Base-by-base conservation (phyloP, 495 filamentous ascomycete species). In the Hyaloscypha bicolor region DNA sequence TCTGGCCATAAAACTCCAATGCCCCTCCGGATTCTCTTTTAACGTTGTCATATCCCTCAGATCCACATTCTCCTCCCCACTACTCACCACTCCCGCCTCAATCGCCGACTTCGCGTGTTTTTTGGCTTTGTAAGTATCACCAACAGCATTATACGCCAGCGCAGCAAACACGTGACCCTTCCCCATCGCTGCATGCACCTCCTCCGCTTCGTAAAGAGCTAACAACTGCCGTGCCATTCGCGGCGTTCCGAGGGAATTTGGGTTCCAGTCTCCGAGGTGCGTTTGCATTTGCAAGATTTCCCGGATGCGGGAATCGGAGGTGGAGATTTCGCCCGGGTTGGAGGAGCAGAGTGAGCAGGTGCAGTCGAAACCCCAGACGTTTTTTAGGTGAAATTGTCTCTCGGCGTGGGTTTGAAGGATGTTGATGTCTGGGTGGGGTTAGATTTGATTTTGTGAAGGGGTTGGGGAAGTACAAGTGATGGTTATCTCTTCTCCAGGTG, bases 1-100 rank as follows among this genome's bases (percentile, higher is more conserved):
- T 42, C 70, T 62, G 11, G 37, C 48, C 66, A 59, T 63, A 58
- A n/a, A 72, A 67, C 63, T 69, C 70, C 70, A 69, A 69, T 73
- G 67, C 51, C 60, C 52, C 25, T 74, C 70, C 30, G 67, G 67
- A 16, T 42, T 33, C 30, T 65, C 58, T 3, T 60, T 33, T 19
- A 70, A 60, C 14, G 12, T 29, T 33, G 14, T 63, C 67, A 73
- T 73, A 37, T 69, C 64, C 12, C 31, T 56, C 57, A 31, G 39
- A 64, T 73, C 64, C 12, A 2, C 60, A 37, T 69, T 60, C 55
- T 30, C 56, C 39, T 25, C 39, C 45, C 51, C 65, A 48, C 57
- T 65, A 57, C 29, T 67, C 22, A 67, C 63, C 48, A 69, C 29
- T 1, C 64, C 67, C 42, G 63, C 64, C 55, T 69, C 61, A 22